Conservation (phyloP, 2,329 filamentous ascomycete species). For the Hypoxylon sp. region DNA sequence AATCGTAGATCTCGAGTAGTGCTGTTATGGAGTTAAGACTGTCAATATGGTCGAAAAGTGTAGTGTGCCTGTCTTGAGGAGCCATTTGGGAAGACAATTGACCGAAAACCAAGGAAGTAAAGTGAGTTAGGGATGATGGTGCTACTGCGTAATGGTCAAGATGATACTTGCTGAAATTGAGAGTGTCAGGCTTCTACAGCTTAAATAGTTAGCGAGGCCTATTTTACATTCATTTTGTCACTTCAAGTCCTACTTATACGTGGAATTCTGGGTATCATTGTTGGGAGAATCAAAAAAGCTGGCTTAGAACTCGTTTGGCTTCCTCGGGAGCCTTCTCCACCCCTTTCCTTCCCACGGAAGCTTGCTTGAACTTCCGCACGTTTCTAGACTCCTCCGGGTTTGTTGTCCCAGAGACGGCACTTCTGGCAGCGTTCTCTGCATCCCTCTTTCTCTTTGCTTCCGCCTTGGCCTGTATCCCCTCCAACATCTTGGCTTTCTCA, state of each 20-base stretch:
- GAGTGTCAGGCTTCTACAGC: background rate
- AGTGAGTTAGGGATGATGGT: background rate
- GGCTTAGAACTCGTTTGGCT: slow-evolving; percentile 52
- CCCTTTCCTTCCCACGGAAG: slow-evolving; percentile 50
- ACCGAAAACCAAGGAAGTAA: background rate
- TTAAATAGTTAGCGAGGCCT: slow-evolving; percentile 2
- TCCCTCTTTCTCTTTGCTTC: slow-evolving; percentile 61
- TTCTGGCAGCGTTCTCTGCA: slow-evolving; percentile 32
- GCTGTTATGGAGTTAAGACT: background rate
- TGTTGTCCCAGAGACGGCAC: background rate
- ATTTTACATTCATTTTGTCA: slow-evolving; percentile 7
- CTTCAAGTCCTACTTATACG: background rate
- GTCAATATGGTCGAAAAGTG: too few relatives aligned
- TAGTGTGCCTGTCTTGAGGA: background rate
- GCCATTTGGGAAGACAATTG: background rate
- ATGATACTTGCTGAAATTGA: background rate
- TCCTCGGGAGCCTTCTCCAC: slow-evolving; percentile 51
- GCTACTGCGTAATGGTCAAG: background rate
- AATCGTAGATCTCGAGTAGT: background rate
- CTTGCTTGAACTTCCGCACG: slow-evolving; percentile 52
- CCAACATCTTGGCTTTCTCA: slow-evolving; percentile 83
- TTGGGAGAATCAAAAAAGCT: slow-evolving; percentile 50
- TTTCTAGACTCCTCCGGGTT: slow-evolving; percentile 34
- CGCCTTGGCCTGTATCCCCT: slow-evolving; percentile 77
- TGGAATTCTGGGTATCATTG: slow-evolving; percentile 50